phyloP scores from a whole-genome alignment of 805 yeast species.

The Geotrichum ghanense region DNA sequence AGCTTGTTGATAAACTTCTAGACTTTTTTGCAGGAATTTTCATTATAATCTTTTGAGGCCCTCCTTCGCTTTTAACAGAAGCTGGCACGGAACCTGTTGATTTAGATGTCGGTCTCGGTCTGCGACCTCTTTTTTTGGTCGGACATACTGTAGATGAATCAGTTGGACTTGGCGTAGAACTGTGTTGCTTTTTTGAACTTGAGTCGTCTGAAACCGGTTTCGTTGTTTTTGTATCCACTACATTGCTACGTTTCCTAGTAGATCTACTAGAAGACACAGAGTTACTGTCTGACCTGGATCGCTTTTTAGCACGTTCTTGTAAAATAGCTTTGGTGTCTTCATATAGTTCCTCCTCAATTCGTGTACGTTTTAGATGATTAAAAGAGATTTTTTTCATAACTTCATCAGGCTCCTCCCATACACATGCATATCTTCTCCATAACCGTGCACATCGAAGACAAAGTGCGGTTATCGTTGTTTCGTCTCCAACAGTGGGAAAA shows the following conservation, averaged over 20 bases:
- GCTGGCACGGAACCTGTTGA: too few species aligned
- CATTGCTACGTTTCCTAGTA: neutral
- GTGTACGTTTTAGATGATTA: constrained; percentile 44
- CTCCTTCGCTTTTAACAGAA: too few species aligned
- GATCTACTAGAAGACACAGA: constrained; percentile 4
- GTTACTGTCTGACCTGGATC: constrained; percentile 6
- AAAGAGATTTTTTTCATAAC: constrained; percentile 43
- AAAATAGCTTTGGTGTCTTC: constrained; percentile 35
- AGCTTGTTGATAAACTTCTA: too few species aligned
- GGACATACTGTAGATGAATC: too few species aligned
- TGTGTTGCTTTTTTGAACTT: too few species aligned
- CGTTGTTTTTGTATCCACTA: too few species aligned
- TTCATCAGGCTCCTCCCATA: constrained; percentile 73
- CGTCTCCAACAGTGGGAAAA: constrained; percentile 29
- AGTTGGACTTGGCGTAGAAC: too few species aligned
- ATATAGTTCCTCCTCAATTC: constrained; percentile 49
- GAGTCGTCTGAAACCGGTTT: too few species aligned
- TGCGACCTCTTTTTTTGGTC: too few species aligned
- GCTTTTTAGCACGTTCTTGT: constrained; percentile 21
- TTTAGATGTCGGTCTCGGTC: too few species aligned
- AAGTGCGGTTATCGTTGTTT: constrained; percentile 41
- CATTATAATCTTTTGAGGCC: too few species aligned
- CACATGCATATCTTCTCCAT: constrained; percentile 84
- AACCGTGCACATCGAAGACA: constrained; percentile 81
- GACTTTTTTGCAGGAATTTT: neutral